Evolutionary conservation across 1,139 yeast species (phyloP), one percentile per base, ranked within the genome.

Genomic region (Taphrina flavorubra): DNA sequence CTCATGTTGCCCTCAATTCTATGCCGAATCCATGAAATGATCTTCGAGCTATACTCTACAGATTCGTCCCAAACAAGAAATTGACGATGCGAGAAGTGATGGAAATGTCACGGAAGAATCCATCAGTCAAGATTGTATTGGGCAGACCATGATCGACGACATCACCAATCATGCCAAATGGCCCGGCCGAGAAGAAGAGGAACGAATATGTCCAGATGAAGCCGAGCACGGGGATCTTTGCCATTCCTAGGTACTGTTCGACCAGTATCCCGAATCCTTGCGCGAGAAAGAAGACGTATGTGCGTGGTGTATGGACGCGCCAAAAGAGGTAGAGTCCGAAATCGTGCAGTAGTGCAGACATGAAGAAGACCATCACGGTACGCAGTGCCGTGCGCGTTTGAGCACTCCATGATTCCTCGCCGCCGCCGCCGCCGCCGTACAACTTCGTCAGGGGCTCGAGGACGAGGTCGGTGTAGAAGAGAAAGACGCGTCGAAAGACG

Each of bases 91-190:
- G 51, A 25, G 62, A 14, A 16, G 42, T 34, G 16, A 58, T 46
- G 37, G 62, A 58, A 20, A 42, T 47, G n/a, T 58, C 62, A 7
- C n/a, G 42, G 11, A 58, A 58, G 62, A 58, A 58, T 16, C 62
- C 62, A 58, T 58, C 62, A 31, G 62, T 58, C 25, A 58, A 46
- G 37, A 58, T 31, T 8, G 49, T 31, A 13, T 44, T 39, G 11
- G 62, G 62, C 40, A 25, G 20, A 8, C 53, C 62, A 31, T 42
- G 39, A 31, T 58, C 62, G 10, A 44, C 42, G 11, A 58, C 47
- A 16, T 44, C 42, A 14, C 62, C 62, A 36, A 58, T 39, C 62
- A 58, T 58, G 53, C 62, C 62, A 31, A 58, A 44, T 4, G 62
- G 62, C 13, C 53, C 62, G 2, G 40, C 62, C 13, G 62, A 36